A percentile compares a stretch with the other conserved stretches of the same genome.
Evolutionary conservation across 2,329 filamentous ascomycete genomes (phyloP).

Genomic region (Aspergillus sp.): DNA sequence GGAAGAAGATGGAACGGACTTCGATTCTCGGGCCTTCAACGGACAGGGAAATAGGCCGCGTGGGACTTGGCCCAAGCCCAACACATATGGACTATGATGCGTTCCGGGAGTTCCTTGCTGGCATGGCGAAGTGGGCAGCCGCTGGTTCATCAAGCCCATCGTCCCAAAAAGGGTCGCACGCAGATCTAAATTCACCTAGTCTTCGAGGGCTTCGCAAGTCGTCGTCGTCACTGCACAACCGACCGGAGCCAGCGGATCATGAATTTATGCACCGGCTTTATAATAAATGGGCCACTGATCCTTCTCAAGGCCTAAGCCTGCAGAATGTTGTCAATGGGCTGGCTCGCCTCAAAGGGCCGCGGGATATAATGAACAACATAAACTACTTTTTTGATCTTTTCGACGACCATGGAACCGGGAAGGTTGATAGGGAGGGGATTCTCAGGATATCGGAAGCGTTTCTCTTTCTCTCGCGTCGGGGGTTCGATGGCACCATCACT

Average conservation of each 20-base stretch:
- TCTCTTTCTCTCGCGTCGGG: slow-evolving; percentile 81
- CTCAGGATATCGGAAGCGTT: slow-evolving; percentile 88
- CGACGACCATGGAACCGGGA: slow-evolving; percentile 84
- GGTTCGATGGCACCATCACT: slow-evolving; percentile 65
- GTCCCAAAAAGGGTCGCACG: slow-evolving; percentile 42
- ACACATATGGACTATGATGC: slow-evolving; percentile 96
- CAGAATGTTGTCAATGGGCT: slow-evolving; percentile 89
- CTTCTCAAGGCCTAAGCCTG: slow-evolving; percentile 66
- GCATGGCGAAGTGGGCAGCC: slow-evolving; percentile 84
- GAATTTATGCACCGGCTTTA: slow-evolving; percentile 89
- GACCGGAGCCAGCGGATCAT: slow-evolving; percentile 72
- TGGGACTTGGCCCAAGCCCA: slow-evolving; percentile 79
- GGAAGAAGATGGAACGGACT: slow-evolving; percentile 42
- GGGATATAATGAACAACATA: slow-evolving; percentile 96
- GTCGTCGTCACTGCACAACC: slow-evolving; percentile 47
- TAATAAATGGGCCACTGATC: slow-evolving; percentile 75
- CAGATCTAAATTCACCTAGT: slow-evolving; percentile 46
- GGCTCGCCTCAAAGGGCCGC: slow-evolving; percentile 81
- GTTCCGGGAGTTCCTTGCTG: slow-evolving; percentile 86
- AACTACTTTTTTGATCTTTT: slow-evolving; percentile 97
- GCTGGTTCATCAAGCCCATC: slow-evolving; percentile 68
- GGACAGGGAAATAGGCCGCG: slow-evolving; percentile 69
- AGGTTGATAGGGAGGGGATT: slow-evolving; percentile 90
- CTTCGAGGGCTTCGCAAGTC: slow-evolving; percentile 43
- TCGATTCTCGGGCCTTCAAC: slow-evolving; percentile 38